Evolutionary conservation across 371 early-diverging fungal species (phyloP), one percentile per base, ranked within the genome.

Genomic region (Catenaria anguillulae): DNA sequence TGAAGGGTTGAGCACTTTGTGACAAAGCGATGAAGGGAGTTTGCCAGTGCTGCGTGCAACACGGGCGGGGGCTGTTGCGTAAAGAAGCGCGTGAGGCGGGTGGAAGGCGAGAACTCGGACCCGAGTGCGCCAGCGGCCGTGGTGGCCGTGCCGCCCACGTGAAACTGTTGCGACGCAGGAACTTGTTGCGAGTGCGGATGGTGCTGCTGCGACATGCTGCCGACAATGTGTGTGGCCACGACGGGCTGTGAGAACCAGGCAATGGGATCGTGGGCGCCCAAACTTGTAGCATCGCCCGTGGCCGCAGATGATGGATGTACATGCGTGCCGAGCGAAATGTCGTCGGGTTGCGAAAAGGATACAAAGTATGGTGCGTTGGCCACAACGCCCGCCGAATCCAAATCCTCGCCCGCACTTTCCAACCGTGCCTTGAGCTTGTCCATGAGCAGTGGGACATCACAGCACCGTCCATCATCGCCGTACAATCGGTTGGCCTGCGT

Each of bases 51-150:
- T 4, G 66, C 69, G 26, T 69, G 65, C 48, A 78, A 69, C 26
- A n/a, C 66, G 17, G 66, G 64, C 4, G 67, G 55, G 0, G 60
- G 60, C 21, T 60, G 59, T 23, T 62, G 55, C 23, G 75, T 72
- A 45, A 67, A 79, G 73, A 83, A 83, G 12, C 83, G 72, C 4
- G 79, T 80, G 60, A 79, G 63, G 2, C 73, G 70, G 29, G 71
- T 70, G 10, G 76, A 77, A 4, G 74, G 76, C 55, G 78, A 74
- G 4, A 78, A 68, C 29, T 78, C 75, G 60, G 4, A 10, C 10
- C 45, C 45, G 24, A 2, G 36, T 34, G n/a, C n/a, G n/a, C n/a
- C n/a, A n/a, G n/a, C n/a, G n/a, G n/a, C n/a, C n/a, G n/a, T n/a
- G n/a, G n/a, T n/a, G n/a, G n/a, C n/a, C n/a, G n/a, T n/a, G n/a